Percentiles rank a stretch among this genome's conserved stretches.
These are phyloP conservation scores for Rubia tinctorum DNA, from an alignment of 305 asterid species.

Conservation along the genomic window DNA sequence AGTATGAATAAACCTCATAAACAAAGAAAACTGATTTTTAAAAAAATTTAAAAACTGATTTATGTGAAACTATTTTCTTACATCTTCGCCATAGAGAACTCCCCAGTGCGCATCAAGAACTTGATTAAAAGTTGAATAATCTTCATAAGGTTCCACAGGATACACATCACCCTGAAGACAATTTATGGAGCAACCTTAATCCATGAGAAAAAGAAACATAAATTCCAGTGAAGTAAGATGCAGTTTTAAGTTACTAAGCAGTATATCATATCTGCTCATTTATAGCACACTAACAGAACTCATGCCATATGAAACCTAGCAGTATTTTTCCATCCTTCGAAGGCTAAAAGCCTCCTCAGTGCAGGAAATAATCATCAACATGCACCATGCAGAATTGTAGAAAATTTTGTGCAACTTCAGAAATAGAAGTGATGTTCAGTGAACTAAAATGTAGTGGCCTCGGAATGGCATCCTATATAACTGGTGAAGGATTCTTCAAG, in stretches of 20 bases:
- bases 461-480: neutral
- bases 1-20: neutral
- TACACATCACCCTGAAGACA: constrained; percentile 83
- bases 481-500: neutral
- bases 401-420: neutral
- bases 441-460: neutral
- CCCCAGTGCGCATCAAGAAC: constrained; percentile 96
- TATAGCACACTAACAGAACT: neutral
- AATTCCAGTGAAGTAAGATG: neutral
- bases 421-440: neutral
- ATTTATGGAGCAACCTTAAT: constrained; percentile 18
- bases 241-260: neutral
- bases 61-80: constrained; percentile 37
- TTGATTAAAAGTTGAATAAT: constrained; percentile 42
- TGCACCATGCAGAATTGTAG: neutral
- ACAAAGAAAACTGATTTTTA: too few relatives aligned
- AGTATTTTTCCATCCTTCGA: neutral
- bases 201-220: constrained; percentile 4
- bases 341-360: neutral
- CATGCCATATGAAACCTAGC: neutral
- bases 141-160: constrained; percentile 74
- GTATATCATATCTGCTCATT: neutral
- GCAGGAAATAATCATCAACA: neutral
- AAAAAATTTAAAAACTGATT: constrained; percentile 3
- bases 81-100: constrained; percentile 71